Evolutionary conservation across 1,139 yeast species (phyloP), one percentile per base, ranked within the genome.

Genomic region (Hansenula lynferdii): DNA sequence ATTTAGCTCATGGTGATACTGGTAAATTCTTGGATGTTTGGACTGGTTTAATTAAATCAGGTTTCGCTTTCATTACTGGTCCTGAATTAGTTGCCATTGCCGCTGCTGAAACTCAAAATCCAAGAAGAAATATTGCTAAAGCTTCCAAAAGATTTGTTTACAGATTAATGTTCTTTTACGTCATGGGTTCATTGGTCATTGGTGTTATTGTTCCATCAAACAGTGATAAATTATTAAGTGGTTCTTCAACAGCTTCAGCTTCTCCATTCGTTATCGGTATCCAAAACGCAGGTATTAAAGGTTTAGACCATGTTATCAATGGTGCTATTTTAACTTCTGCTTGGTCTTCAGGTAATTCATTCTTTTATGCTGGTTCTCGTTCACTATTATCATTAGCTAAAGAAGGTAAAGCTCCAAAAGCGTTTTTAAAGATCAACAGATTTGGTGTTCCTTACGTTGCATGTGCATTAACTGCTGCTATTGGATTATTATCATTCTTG

Each of bases 21-120:
- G 95, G 95, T n/a, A 65, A 77, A 47, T 82, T 83, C 50, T 70
- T 76, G 42, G 76, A 78, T 50, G 92, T 89, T 0, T 80, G 80
- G 51, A 61, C 80, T 44, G 74, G 77, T 3, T 77, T 83, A 42
- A 57, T 82, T 36, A 69, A 72, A 38, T 69, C 72, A 30, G 80
- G 80, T 22, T 66, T 73, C 15, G 83, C 81, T 57, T 77, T 86
- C 23, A 75, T 83, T 47, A 85, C 85, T 10, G 94, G 94, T 9
- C 89, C 92, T 4, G 94, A 85, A 58, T 83, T 82, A 52, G 79
- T 85, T 48, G 74, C 86, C 2, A 79, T 83, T 83, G 73, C 79
- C 27, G 87, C 92, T 11, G 87, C 87, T 42, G 95, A 85, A 58
- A 79, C 85, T 11, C 64, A 69, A 35, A 75, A 82, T 54, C 95